Conservation (phyloP, 1,284 basidiomycete genomes). For the Boletus smithii region DNA sequence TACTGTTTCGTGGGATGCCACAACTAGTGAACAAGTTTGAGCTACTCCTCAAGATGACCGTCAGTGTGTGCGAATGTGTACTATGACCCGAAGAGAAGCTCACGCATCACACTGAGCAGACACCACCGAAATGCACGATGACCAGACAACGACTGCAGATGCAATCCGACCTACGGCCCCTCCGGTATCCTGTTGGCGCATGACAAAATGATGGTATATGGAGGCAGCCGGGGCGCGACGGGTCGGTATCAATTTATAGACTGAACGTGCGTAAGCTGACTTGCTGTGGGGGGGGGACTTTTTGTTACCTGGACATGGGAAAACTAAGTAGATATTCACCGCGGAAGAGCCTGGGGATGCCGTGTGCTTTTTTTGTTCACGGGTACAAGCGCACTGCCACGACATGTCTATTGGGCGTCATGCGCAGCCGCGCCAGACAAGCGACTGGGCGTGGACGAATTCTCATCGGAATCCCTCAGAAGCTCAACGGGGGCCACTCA, state of each 20-base stretch:
- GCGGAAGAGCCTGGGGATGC: too few relatives aligned
- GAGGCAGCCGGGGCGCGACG: too few relatives aligned
- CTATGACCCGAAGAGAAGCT: not conserved
- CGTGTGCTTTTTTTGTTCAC: too few relatives aligned
- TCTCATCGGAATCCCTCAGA: not conserved
- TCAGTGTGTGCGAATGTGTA: not conserved
- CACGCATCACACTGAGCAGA: constrained; percentile 17
- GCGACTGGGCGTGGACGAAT: not conserved
- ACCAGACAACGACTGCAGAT: not conserved
- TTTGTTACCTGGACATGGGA: too few relatives aligned
- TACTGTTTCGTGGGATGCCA: not conserved
- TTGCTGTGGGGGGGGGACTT: too few relatives aligned
- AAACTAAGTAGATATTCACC: too few relatives aligned
- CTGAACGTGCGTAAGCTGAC: too few relatives aligned
- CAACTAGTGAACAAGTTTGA: constrained; percentile 1
- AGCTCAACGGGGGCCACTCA: too few relatives aligned
- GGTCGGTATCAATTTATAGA: not conserved
- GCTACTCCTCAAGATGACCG: not conserved
- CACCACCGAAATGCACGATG: constrained; percentile 10
- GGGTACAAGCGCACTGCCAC: not conserved
- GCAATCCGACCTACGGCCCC: not conserved
- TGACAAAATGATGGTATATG: not conserved
- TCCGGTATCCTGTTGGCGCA: constrained; percentile 2
- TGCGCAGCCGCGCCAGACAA: not conserved
- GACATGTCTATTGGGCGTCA: not conserved